Conservation (phyloP, 345 rosid species). For the Eucalyptus regnans region DNA sequence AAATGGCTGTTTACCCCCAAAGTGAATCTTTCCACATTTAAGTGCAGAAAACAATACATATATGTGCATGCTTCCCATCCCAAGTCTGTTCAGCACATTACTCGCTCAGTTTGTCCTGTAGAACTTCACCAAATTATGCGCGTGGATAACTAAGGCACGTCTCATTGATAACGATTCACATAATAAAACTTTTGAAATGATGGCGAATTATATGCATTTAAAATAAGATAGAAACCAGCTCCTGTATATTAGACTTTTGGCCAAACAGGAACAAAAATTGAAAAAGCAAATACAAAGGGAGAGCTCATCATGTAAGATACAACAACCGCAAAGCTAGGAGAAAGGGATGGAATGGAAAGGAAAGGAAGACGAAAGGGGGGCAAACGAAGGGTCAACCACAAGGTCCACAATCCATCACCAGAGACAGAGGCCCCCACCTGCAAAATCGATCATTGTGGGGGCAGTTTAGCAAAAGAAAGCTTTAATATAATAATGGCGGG, state of each 20-base stretch:
- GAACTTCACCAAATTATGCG: not conserved
- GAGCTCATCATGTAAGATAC: not conserved
- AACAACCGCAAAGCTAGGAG: not conserved
- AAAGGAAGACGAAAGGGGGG: not conserved
- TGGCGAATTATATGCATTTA: not conserved
- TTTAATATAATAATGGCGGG: not conserved
- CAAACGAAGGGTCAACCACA: not conserved
- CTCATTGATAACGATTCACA: not conserved
- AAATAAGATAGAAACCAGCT: not conserved
- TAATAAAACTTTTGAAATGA: not conserved
- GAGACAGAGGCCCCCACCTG: not conserved
- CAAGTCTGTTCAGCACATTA: not conserved
- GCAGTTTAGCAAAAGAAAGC: not conserved
- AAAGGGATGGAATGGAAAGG: not conserved
- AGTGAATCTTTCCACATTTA: not conserved
- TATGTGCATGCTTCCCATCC: not conserved
- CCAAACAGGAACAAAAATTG: not conserved
- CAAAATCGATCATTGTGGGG: not conserved
- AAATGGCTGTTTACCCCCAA: not conserved
- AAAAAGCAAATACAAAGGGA: not conserved
- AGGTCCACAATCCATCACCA: not conserved
- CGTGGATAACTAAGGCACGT: rapidly evolving
- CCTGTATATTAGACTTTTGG: not conserved
- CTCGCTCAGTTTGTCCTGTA: not conserved
- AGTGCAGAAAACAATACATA: not conserved